Evolutionary conservation across 2,329 filamentous ascomycete species (phyloP).

Genomic region (Herpotrichia juniperi): DNA sequence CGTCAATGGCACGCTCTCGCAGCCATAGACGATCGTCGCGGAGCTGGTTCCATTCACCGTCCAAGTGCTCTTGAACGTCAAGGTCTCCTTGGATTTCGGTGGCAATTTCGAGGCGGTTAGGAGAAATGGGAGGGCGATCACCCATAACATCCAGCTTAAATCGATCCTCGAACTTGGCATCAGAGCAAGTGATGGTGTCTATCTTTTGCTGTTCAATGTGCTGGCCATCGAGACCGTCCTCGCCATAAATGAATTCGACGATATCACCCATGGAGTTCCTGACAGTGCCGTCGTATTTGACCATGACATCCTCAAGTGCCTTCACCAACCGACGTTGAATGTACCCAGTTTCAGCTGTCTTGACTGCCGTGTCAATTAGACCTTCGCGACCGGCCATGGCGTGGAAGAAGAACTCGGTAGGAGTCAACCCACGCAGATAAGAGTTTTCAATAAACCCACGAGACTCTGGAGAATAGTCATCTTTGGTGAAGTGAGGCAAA

Average conservation of each 20-base stretch:
- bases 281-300: constrained; percentile 96
- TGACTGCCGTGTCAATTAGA: constrained; percentile 99
- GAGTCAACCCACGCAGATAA: constrained; percentile 92
- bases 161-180: constrained; percentile 76
- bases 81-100: constrained; percentile 85
- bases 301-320: constrained; percentile 95
- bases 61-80: constrained; percentile 84
- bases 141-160: constrained; percentile 90
- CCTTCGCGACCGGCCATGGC: constrained; percentile 99
- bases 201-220: constrained; percentile 93
- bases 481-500: constrained; percentile 97
- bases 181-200: constrained; percentile 82
- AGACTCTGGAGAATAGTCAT: constrained; percentile 96
- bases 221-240: constrained; percentile 93
- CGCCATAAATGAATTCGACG: constrained; percentile 95
- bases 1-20: constrained; percentile 72
- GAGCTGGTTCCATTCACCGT: constrained; percentile 85
- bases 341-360: constrained; percentile 98
- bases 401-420: constrained; percentile 98
- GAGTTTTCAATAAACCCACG: constrained; percentile 99
- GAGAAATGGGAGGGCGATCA: constrained; percentile 64
- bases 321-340: constrained; percentile 99
- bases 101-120: constrained; percentile 82
- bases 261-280: constrained; percentile 96
- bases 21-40: constrained; percentile 75